These are phyloP conservation scores for Ascodesmis nigricans DNA, from an alignment of 495 filamentous ascomycete species.

Conservation along the genomic window DNA sequence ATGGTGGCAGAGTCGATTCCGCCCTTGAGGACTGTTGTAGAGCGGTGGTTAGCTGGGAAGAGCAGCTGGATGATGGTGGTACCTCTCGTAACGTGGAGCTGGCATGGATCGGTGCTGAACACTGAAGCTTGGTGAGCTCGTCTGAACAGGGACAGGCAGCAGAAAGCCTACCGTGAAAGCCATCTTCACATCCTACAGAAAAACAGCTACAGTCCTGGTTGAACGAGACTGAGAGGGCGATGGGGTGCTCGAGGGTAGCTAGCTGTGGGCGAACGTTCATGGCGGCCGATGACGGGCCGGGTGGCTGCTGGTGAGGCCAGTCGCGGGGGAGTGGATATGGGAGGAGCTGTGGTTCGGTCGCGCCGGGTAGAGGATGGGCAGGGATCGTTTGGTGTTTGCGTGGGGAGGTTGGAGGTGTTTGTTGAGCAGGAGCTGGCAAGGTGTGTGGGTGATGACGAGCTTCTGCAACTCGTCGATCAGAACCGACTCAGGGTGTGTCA, in stretches of 20 bases:
- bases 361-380: slow-evolving; percentile 1
- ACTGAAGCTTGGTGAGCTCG: slow-evolving; percentile 29
- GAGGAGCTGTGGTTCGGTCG: too few relatives aligned
- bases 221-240: slow-evolving; percentile 66
- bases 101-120: slow-evolving; percentile 54
- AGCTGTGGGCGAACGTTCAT: slow-evolving; percentile 89
- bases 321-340: not conserved
- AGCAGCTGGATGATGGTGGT: slow-evolving; percentile 5
- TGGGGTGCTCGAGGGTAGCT: slow-evolving; percentile 48
- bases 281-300: slow-evolving; percentile 9
- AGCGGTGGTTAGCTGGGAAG: slow-evolving; percentile 1
- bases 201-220: slow-evolving; percentile 77
- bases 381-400: too few relatives aligned
- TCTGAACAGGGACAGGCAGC: not conserved
- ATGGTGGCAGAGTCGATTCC: slow-evolving; percentile 69
- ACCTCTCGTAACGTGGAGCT: slow-evolving; percentile 49
- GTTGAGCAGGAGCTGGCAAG: too few relatives aligned
- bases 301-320: not conserved
- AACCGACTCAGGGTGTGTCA: too few relatives aligned
- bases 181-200: slow-evolving; percentile 65
- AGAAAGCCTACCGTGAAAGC: slow-evolving; percentile 54
- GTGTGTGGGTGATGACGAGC: too few relatives aligned
- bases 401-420: too few relatives aligned
- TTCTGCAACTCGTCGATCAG: too few relatives aligned
- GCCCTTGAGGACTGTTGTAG: slow-evolving; percentile 49